Percentiles rank a stretch among this genome's conserved stretches.
Conservation (phyloP, 2,329 filamentous ascomycete species). For the Alternaria novae-zelandiae region DNA sequence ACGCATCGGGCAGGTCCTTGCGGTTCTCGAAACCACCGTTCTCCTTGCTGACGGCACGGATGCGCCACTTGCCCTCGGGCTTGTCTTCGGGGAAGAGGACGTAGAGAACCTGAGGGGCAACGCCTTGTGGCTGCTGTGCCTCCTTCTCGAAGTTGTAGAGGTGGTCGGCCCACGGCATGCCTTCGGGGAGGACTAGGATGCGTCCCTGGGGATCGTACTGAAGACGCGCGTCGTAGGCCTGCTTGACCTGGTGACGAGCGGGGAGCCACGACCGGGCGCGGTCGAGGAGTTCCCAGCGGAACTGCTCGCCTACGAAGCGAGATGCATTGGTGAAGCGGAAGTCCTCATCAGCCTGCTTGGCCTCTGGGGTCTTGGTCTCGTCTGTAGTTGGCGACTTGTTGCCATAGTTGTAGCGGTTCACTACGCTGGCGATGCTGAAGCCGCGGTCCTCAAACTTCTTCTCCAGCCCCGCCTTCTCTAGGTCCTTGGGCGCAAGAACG, state of each 20-base stretch:
- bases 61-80: conserved; percentile 84
- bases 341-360: conserved; percentile 76
- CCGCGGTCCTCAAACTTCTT: conserved; percentile 85
- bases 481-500: conserved; percentile 73
- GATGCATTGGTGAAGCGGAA: conserved; percentile 78
- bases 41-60: conserved; percentile 86
- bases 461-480: conserved; percentile 74
- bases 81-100: conserved; percentile 87
- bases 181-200: conserved; percentile 77
- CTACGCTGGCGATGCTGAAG: conserved; percentile 84
- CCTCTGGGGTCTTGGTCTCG: conserved; percentile 44
- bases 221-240: conserved; percentile 73
- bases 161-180: conserved; percentile 96
- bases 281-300: conserved; percentile 79
- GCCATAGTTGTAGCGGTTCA: conserved; percentile 82
- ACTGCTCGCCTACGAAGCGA: conserved; percentile 85
- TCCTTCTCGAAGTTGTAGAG: conserved; percentile 82
- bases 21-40: conserved; percentile 90
- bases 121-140: conserved; percentile 48
- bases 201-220: conserved; percentile 76
- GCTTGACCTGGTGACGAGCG: conserved; percentile 77
- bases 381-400: conserved; percentile 53
- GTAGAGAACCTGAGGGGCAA: conserved; percentile 72
- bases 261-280: conserved; percentile 83
- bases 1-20: conserved; percentile 87